Percentiles rank a stretch among this genome's conserved stretches.
Evolutionary conservation across 1,284 basidiomycete genomes (phyloP).

Genomic region (Porodaedalea pini): DNA sequence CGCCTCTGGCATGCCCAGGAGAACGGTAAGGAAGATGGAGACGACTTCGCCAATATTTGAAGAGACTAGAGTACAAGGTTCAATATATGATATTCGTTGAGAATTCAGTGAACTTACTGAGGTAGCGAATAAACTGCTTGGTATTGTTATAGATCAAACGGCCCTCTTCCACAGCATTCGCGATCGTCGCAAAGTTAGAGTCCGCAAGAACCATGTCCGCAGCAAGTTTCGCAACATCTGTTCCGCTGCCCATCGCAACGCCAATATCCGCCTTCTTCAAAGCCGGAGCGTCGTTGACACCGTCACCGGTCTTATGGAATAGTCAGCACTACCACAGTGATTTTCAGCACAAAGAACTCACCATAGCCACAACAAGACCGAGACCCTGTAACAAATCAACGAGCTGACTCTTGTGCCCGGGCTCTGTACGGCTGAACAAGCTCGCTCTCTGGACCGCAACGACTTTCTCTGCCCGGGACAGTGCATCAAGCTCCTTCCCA

Average conservation of each 20-base stretch:
- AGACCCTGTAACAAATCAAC: constrained; percentile 94
- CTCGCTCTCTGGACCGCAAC: constrained; percentile 82
- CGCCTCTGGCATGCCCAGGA: constrained; percentile 98
- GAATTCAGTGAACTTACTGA: constrained; percentile 51
- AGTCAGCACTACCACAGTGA: neutral
- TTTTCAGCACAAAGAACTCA: constrained; percentile 33
- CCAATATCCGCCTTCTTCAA: constrained; percentile 98
- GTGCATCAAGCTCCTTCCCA: constrained; percentile 85
- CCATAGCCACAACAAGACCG: constrained; percentile 97
- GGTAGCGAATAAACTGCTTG: constrained; percentile 94
- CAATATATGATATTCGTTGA: constrained; percentile 35
- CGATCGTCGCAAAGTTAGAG: constrained; percentile 90
- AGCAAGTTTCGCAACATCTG: constrained; percentile 97
- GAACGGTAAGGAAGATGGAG: constrained; percentile 95
- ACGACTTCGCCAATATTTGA: constrained; percentile 99
- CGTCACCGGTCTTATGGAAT: constrained; percentile 74
- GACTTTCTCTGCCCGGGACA: constrained; percentile 79
- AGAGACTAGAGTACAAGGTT: constrained; percentile 63
- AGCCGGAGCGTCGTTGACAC: constrained; percentile 96
- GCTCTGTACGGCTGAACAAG: constrained; percentile 92
- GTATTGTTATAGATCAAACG: constrained; percentile 98
- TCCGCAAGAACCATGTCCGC: constrained; percentile 95
- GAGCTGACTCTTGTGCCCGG: constrained; percentile 91
- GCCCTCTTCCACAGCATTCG: constrained; percentile 94
- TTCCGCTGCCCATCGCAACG: constrained; percentile 98